Evolutionary conservation across 2,329 filamentous ascomycete species (phyloP).

Genomic region (Paradendryphiella salina): DNA sequence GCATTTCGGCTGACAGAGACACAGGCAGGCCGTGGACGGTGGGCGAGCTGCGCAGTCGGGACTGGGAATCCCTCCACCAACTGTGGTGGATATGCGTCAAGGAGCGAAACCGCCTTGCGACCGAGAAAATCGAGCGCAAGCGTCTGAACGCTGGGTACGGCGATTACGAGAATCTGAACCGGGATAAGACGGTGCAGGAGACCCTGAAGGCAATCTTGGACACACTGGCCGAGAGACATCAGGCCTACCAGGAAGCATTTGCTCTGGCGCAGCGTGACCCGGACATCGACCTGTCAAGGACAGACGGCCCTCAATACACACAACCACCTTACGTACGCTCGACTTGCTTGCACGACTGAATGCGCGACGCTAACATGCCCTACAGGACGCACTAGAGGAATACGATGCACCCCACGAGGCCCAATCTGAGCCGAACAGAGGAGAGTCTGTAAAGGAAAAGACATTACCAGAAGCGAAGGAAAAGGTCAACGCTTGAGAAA

Average conservation of each 20-base stretch:
- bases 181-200: constrained; percentile 69
- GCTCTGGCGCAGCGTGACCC: constrained; percentile 61
- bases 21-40: constrained; percentile 77
- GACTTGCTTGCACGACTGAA: too few relatives aligned
- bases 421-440: constrained; percentile 1
- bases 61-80: constrained; percentile 88
- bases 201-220: constrained; percentile 86
- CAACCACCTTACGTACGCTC: constrained; percentile 31
- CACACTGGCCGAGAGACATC: constrained; percentile 81
- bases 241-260: constrained; percentile 80
- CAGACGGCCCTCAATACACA: constrained; percentile 33
- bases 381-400: constrained; percentile 26
- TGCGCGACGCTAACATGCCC: constrained; percentile 9
- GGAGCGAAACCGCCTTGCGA: constrained; percentile 88
- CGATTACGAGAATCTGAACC: constrained; percentile 64
- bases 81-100: constrained; percentile 95
- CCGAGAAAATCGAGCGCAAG: constrained; percentile 69
- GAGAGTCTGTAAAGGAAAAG: constrained; percentile 7
- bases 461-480: constrained; percentile 9
- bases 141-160: constrained; percentile 74
- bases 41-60: constrained; percentile 83
- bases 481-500: constrained; percentile 16
- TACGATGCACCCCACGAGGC: constrained; percentile 15
- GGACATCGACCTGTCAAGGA: constrained; percentile 30
- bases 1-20: constrained; percentile 6